Percentiles rank a stretch among this genome's conserved stretches.
These are phyloP conservation scores for Pharnaceum exiguum DNA, from an alignment of 148 eudicot species.

Conservation along the genomic window DNA sequence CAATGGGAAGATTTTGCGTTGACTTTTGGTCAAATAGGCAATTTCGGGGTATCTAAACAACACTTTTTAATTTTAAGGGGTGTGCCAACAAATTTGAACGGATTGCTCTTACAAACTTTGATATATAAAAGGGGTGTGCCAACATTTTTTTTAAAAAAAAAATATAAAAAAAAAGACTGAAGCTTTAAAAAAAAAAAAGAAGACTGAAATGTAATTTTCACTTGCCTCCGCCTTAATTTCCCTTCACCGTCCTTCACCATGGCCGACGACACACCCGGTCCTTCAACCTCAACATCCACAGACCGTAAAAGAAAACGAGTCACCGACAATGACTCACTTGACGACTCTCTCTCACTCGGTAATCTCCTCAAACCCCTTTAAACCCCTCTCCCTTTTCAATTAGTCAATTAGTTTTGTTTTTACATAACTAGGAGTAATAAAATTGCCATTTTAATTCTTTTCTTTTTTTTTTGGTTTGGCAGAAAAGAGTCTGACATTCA, in stretches of 20 bases:
- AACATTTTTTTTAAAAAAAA: no score
- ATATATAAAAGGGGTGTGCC: no score
- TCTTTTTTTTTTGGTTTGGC: conserved; percentile 8
- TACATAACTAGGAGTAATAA: background rate
- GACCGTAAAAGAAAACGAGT: conserved; percentile 24
- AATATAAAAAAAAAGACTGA: no score
- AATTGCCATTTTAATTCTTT: background rate
- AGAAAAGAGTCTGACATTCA: conserved; percentile 71
- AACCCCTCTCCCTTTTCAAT: background rate
- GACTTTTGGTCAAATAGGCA: no score
- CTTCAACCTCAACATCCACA: conserved; percentile 11
- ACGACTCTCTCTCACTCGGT: conserved; percentile 20
- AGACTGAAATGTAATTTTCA: no score
- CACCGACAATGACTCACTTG: background rate
- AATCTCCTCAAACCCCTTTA: background rate
- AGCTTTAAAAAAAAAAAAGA: no score
- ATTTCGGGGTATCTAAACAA: no score
- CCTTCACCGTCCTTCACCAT: background rate
- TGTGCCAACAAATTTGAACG: no score
- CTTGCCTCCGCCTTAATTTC: background rate
- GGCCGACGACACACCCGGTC: conserved; percentile 1
- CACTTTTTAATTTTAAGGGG: no score
- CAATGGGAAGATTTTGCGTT: no score
- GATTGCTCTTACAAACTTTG: no score
- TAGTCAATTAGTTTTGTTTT: background rate